These are phyloP conservation scores for Hapsidospora chrysogenum DNA, from an alignment of 495 filamentous ascomycete species.

Conservation along the genomic window DNA sequence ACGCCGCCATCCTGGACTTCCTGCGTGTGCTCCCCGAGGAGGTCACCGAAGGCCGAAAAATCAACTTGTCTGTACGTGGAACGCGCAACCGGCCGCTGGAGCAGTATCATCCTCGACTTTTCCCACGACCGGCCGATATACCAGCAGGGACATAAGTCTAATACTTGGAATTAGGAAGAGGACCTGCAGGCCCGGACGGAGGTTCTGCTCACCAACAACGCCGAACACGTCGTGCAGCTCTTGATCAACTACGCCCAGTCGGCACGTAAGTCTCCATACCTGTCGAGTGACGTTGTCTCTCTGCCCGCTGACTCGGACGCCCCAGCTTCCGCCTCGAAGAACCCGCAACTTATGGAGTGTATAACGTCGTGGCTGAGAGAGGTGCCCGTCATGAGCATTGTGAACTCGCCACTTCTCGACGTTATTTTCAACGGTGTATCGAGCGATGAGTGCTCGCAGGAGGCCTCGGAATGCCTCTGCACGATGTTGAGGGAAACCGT, in stretches of 20 bases:
- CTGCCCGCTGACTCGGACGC: background rate
- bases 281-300: background rate
- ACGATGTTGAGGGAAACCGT: constrained; percentile 82
- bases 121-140: constrained; percentile 19
- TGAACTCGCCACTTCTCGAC: constrained; percentile 71
- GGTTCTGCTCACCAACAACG: constrained; percentile 82
- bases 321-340: constrained; percentile 51
- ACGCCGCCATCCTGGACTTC: constrained; percentile 84
- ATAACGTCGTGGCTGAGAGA: constrained; percentile 94
- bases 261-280: constrained; percentile 43
- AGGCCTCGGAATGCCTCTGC: constrained; percentile 86
- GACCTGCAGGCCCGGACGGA: constrained; percentile 65
- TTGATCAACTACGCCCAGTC: constrained; percentile 80
- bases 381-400: constrained; percentile 66
- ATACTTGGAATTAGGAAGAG: constrained; percentile 62
- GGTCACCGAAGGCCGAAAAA: constrained; percentile 97
- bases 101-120: constrained; percentile 19
- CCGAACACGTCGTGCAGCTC: constrained; percentile 66
- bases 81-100: constrained; percentile 32
- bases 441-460: constrained; percentile 60
- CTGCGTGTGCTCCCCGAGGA: constrained; percentile 93
- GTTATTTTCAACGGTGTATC: constrained; percentile 62
- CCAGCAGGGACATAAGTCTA: constrained; percentile 33
- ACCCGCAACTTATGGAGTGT: constrained; percentile 83
- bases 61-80: constrained; percentile 90